Evolutionary conservation across 2,329 filamentous ascomycete species (phyloP), one percentile per base, ranked within the genome.

Genomic region (Peltaster fructicola): DNA sequence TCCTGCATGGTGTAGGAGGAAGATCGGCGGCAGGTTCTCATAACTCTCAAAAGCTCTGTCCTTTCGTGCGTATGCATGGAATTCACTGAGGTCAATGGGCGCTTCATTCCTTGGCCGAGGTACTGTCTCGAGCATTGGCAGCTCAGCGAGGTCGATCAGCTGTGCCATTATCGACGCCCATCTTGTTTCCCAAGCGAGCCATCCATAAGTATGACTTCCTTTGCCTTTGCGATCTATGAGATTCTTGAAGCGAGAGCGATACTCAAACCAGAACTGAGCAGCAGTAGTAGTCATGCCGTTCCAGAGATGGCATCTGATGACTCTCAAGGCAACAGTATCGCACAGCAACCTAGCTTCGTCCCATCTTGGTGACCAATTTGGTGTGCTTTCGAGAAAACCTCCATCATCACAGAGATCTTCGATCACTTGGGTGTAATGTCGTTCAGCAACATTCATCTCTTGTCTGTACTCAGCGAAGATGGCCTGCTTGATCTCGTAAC

Each of bases 401-500:
- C 93, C 85, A 14, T 73, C 61, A 10, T 77, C 74, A 34, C 95
- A 68, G 7, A 98, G 53, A 12, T 68, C 70, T 25, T 91, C 81
- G 37, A 95, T 84, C 4, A 82, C 81, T 47, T 74, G 73, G 43
- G 88, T 80, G 39, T 84, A 93, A 26, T 80, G 82, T 20, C 82
- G 69, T 41, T 80, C 62, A 1, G 88, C 82, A 12, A 70, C 72
- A 44, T 93, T 85, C 63, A 85, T 79, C 47, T 95, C 88, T 44
- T 90, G 79, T 6, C 88, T 69, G 37, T 91, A 93, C 44, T 95
- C 85, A 14, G 84, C 80, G 44, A 95, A 79, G 0, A 92, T 61
- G 5, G 75, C 85, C 10, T 84, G 64, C 48, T 98, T 98, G 56
- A 91, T 82, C 43, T 98, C 85, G 50, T 93, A 93, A 9, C 85